A percentile compares a stretch with the other conserved stretches of the same genome.
phyloP scores from a whole-genome alignment of 352 stramenopile species.

The Peronosclerospora sorghi region DNA sequence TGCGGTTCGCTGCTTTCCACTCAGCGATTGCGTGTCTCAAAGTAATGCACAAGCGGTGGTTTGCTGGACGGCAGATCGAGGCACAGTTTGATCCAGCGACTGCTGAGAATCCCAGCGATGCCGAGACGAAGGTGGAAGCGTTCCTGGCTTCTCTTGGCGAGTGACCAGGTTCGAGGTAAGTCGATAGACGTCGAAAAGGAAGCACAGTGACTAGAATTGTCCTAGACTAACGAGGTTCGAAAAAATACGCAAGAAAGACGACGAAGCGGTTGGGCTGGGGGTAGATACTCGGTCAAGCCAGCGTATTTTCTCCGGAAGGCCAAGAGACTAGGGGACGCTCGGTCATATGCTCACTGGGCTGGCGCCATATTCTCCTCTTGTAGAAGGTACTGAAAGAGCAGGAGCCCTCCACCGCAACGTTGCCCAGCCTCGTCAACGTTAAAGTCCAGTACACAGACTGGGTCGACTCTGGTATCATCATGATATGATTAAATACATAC shows the following conservation, averaged over 20 bases:
- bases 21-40: slow-evolving; percentile 63
- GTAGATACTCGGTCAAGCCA: slow-evolving; percentile 28
- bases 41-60: slow-evolving; percentile 71
- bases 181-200: background rate
- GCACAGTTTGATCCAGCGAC: slow-evolving; percentile 49
- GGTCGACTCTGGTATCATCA: slow-evolving; percentile 35
- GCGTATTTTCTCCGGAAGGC: slow-evolving; percentile 69
- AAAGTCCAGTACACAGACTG: slow-evolving; percentile 74
- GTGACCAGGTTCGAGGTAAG: slow-evolving; percentile 14
- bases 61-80: slow-evolving; percentile 56
- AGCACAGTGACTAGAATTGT: background rate
- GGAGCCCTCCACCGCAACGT: slow-evolving; percentile 41
- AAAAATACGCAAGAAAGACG: slow-evolving; percentile 69
- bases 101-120: slow-evolving; percentile 42
- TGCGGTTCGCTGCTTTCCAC: slow-evolving; percentile 43
- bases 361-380: slow-evolving; percentile 17
- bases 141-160: slow-evolving; percentile 60
- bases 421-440: slow-evolving; percentile 49
- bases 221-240: slow-evolving; percentile 19
- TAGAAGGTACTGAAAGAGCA: slow-evolving; percentile 56
- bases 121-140: slow-evolving; percentile 60
- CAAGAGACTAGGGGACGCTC: slow-evolving; percentile 70
- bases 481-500: no score
- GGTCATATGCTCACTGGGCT: slow-evolving; percentile 56
- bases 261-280: slow-evolving; percentile 82